Evolutionary conservation across 108 stramenopile species (phyloP).

Genomic region (Cyclotella baltica): DNA sequence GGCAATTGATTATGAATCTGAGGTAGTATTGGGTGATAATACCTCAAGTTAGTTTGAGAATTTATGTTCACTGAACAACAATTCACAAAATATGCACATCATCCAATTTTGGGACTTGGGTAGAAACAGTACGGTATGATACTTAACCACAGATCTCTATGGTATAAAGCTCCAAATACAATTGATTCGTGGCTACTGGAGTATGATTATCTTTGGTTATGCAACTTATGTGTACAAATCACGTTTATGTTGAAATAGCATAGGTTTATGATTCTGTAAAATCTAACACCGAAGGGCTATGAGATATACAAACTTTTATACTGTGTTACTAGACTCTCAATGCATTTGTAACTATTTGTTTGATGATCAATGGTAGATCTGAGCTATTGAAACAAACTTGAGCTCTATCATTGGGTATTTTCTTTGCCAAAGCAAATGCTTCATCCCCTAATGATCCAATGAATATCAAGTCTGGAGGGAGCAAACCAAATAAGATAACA

Average conservation of each 20-base stretch:
- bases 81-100: no score
- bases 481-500: not conserved
- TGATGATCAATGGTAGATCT: conserved; percentile 67
- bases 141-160: no score
- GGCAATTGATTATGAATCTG: conserved; percentile 50
- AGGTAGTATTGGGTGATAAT: conserved; percentile 23
- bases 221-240: no score
- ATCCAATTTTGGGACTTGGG: no score
- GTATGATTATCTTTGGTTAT: no score
- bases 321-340: conserved; percentile 11
- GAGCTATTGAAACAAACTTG: conserved; percentile 68
- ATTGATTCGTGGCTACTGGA: no score
- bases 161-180: no score
- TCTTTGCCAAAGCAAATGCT: conserved; percentile 51
- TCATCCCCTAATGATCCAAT: conserved; percentile 79
- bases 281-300: no score
- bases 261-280: no score
- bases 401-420: conserved; percentile 66
- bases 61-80: not conserved
- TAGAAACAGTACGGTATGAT: no score
- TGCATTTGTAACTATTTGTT: conserved; percentile 62
- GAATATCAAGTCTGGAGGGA: conserved; percentile 54
- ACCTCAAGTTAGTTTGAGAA: not conserved
- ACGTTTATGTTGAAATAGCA: no score
- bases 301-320: no score